Evolutionary conservation across 257 asterid genomes (phyloP).

Genomic region (Jasminum sambac): DNA sequence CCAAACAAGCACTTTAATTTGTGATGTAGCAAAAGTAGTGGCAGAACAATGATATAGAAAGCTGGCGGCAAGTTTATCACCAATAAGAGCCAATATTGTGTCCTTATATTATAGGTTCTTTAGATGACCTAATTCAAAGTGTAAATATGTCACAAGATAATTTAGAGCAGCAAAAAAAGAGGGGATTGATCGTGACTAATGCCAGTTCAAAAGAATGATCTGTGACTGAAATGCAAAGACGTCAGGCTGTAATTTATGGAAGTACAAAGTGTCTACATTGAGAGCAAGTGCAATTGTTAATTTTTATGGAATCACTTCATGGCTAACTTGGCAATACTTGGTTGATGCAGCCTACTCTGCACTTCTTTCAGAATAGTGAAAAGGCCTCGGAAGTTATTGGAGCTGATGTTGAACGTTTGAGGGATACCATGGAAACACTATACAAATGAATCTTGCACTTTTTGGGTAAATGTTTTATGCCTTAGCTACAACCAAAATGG

Average conservation of each 20-base stretch:
- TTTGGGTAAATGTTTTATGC: not conserved
- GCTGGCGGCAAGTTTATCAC: not conserved
- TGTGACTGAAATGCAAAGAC: not conserved
- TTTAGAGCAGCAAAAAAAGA: not conserved
- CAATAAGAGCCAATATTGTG: not conserved
- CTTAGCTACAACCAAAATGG: not conserved
- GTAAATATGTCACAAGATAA: not conserved
- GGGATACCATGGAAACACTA: slow-evolving; percentile 71
- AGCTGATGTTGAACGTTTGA: slow-evolving; percentile 74
- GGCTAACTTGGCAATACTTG: slow-evolving; percentile 26
- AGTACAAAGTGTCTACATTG: not conserved
- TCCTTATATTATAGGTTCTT: not conserved
- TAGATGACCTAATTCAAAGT: not conserved
- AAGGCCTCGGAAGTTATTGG: slow-evolving; percentile 73
- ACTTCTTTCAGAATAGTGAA: slow-evolving; percentile 83
- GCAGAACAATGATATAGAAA: not conserved
- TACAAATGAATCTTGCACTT: slow-evolving; percentile 48
- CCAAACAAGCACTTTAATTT: no score
- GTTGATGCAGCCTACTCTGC: slow-evolving; percentile 82
- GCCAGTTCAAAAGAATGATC: not conserved
- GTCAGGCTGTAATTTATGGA: not conserved
- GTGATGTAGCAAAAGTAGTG: no score
- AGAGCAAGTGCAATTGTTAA: not conserved
- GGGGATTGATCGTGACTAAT: not conserved
- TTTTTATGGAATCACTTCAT: not conserved